These are phyloP conservation scores for Discostella stelligeroides DNA, from an alignment of 108 stramenopile species.

Conservation along the genomic window DNA sequence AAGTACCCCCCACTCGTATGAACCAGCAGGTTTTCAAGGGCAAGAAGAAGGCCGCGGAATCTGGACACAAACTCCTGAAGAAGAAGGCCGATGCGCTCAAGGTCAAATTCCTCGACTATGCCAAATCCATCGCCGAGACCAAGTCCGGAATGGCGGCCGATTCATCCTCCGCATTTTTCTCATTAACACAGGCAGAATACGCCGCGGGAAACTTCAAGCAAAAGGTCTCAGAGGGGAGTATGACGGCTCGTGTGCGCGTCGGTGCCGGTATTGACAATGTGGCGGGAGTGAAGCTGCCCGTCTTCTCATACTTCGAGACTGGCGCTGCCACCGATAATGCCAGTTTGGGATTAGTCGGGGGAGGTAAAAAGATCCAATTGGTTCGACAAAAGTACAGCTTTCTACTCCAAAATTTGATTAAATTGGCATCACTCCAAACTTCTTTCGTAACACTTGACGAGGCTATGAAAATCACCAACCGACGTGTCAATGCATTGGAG, in stretches of 20 bases:
- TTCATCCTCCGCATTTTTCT: conserved; percentile 90
- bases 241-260: conserved; percentile 87
- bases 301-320: conserved; percentile 96
- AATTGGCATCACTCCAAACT: conserved; percentile 97
- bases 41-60: conserved; percentile 94
- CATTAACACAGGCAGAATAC: conserved; percentile 97
- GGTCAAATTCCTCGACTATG: conserved; percentile 96
- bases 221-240: conserved; percentile 90
- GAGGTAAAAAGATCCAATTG: conserved; percentile 93
- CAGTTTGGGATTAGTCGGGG: conserved; percentile 92
- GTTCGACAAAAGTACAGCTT: conserved; percentile 92
- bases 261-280: conserved; percentile 94
- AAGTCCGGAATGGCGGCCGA: conserved; percentile 89
- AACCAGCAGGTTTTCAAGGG: conserved; percentile 95
- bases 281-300: conserved; percentile 97
- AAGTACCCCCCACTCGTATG: conserved; percentile 99
- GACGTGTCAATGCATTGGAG: conserved; percentile 98
- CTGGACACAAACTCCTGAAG: conserved; percentile 94
- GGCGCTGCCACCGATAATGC: conserved; percentile 89
- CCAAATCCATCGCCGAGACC: conserved; percentile 94
- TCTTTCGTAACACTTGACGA: conserved; percentile 97
- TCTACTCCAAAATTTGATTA: conserved; percentile 89
- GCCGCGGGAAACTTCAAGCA: conserved; percentile 97
- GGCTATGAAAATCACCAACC: conserved; percentile 97
- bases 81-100: conserved; percentile 98